phyloP scores from a whole-genome alignment of 495 filamentous ascomycete species.

The Xylaria bambusicola region DNA sequence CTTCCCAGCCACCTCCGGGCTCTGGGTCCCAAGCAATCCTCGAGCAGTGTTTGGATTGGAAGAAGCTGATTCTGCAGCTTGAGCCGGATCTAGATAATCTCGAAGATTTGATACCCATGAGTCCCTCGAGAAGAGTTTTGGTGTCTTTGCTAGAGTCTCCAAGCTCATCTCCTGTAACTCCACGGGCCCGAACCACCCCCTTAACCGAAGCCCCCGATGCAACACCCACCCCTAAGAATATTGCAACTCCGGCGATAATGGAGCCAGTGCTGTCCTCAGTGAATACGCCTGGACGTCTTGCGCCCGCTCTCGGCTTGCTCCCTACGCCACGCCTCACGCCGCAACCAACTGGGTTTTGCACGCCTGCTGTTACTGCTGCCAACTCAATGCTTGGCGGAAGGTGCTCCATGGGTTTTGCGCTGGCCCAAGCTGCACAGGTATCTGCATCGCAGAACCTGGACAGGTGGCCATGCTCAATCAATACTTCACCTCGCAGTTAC shows the following conservation, averaged over 20 bases:
- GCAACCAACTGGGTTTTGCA: conserved; percentile 69
- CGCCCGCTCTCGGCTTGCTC: conserved; percentile 62
- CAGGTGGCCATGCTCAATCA: conserved; percentile 61
- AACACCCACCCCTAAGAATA: conserved; percentile 46
- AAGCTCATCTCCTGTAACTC: conserved; percentile 32
- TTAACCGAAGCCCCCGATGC: conserved; percentile 36
- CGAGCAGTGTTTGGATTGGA: conserved; percentile 64
- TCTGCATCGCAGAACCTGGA: conserved; percentile 58
- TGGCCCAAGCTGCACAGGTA: conserved; percentile 71
- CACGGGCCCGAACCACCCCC: conserved; percentile 17
- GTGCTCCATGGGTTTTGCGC: conserved; percentile 72
- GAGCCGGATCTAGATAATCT: conserved; percentile 73
- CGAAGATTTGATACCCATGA: conserved; percentile 45
- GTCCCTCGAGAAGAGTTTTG: conserved; percentile 28
- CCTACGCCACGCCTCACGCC: conserved; percentile 82
- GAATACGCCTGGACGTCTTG: conserved; percentile 51
- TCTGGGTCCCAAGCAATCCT: conserved; percentile 41
- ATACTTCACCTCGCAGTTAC: conserved; percentile 56
- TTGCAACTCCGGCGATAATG: conserved; percentile 56
- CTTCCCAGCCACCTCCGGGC: conserved; percentile 62
- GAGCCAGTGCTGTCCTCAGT: conserved; percentile 61
- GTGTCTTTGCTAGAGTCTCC: conserved; percentile 39
- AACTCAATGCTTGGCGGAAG: conserved; percentile 51
- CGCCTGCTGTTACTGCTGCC: conserved; percentile 87
- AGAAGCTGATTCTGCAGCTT: conserved; percentile 71